Base-by-base conservation (phyloP, 192 early-diverging fungal species). In the Gryganskiella cystojenkinii region DNA sequence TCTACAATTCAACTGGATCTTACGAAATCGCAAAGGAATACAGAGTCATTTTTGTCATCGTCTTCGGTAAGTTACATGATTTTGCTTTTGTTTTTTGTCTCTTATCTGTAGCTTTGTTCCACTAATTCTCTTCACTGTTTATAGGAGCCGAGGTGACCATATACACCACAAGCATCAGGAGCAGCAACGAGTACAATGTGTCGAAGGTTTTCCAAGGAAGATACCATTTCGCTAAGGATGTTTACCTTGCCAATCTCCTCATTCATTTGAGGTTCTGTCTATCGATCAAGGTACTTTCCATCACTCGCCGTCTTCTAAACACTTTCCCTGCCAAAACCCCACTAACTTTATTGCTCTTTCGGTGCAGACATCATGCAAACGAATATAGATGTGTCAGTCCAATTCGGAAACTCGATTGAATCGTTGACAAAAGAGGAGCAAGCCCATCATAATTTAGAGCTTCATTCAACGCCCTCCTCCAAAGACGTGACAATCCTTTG, bases 251-350 rank as follows among this genome's bases (percentile, higher is more conserved):
- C 2, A 67, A 67, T 3, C 7, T 67, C 6, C 64, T 67, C 14
- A 2, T 67, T 0, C 64, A 67, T 67, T 47, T 67, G 45, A 67
- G 57, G 33, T 49, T 67, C 24, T 67, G 64, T 57, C 55, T 67
- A 17, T 57, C 55, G 13, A 57, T 50, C 27, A 67, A 67, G 55
- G 64, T 67, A 67, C 19, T 11, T 65, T 45, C 24, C 4, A 35
- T 35, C 28, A 5, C 40, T 10, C 19, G 1, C 42, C n/a, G n/a
- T 3, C 3, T 53, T 53, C 20, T 50, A 4, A 25, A 24, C 47
- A 24, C 47, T 3, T 50, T 50, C 17, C 47, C 46, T 22, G 24
- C 46, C 8, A 49, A 17, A 49, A 22, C 46, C 19, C 46, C 13
- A 5, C 46, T 22, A 49, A 22, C 15, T 5, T 2, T n/a, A n/a